Evolutionary conservation across 2,329 filamentous ascomycete species (phyloP).

Genomic region (Alternaria alternata): DNA sequence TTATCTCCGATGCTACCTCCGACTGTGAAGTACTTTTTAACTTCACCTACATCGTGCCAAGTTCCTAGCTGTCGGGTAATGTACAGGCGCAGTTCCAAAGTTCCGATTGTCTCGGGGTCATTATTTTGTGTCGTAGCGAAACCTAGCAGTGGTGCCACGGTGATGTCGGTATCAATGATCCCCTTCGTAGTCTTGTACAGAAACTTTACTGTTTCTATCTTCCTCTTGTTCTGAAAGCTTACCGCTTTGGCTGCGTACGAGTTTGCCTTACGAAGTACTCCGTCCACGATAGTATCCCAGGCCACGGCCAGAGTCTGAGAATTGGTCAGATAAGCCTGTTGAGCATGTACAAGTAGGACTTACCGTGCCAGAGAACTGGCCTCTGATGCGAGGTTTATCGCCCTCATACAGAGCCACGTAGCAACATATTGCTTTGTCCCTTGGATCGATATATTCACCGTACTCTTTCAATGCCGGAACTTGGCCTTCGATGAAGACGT

Average conservation of each 20-base stretch:
- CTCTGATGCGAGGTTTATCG: slow-evolving; percentile 42
- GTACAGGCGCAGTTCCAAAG: slow-evolving; percentile 44
- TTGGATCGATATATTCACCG: slow-evolving; percentile 34
- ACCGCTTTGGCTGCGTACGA: slow-evolving; percentile 18
- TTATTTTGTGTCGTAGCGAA: slow-evolving; percentile 12
- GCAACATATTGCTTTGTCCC: slow-evolving; percentile 43
- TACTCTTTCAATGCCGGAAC: slow-evolving; percentile 44
- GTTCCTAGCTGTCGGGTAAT: slow-evolving; percentile 32
- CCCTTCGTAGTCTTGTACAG: slow-evolving; percentile 24
- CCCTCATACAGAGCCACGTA: slow-evolving; percentile 48
- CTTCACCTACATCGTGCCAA: slow-evolving; percentile 17
- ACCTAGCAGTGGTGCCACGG: slow-evolving; percentile 82
- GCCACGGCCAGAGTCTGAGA: slow-evolving; percentile 32
- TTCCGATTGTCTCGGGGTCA: slow-evolving; percentile 34
- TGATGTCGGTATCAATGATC: slow-evolving; percentile 88
- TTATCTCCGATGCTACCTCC: neutral
- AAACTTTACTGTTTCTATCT: slow-evolving; percentile 29
- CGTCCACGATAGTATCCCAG: slow-evolving; percentile 52
- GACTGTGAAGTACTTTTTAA: slow-evolving; percentile 20
- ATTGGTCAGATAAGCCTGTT: slow-evolving; percentile 2
- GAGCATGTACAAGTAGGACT: neutral
- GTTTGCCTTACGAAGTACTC: slow-evolving; percentile 37
- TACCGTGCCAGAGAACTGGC: slow-evolving; percentile 46
- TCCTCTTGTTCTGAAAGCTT: slow-evolving; percentile 29
- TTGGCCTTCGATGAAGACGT: slow-evolving; percentile 35